A percentile compares a stretch with the other conserved stretches of the same genome.
Conservation (phyloP, 2,329 filamentous ascomycete genomes). For the Diaporthe nobilis region DNA sequence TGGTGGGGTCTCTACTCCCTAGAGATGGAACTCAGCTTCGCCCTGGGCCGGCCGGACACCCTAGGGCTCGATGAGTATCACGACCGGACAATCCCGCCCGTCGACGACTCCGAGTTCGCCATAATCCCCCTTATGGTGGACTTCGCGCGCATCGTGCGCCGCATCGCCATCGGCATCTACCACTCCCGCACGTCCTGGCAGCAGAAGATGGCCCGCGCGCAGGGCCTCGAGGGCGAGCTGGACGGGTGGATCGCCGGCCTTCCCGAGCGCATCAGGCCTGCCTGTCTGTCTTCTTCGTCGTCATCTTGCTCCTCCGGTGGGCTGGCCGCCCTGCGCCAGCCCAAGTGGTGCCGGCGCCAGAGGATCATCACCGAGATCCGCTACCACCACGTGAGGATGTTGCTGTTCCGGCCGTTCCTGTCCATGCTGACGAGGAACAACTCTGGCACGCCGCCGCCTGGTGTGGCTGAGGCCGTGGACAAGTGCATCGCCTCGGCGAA, state of each 20-base stretch:
- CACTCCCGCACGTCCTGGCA: background rate
- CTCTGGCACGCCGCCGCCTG: background rate
- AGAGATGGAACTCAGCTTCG: constrained; percentile 14
- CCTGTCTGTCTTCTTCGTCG: too few species aligned
- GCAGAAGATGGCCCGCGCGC: background rate
- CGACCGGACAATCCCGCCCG: background rate
- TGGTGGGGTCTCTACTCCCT: background rate
- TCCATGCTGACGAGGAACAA: background rate
- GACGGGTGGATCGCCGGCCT: background rate
- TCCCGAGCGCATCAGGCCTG: background rate
- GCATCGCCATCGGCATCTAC: constrained; percentile 3
- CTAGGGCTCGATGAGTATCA: constrained; percentile 8
- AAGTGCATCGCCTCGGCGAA: constrained; percentile 20
- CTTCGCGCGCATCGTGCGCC: constrained; percentile 1
- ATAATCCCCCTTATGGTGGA: constrained; percentile 14
- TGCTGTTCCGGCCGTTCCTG: constrained; percentile 11
- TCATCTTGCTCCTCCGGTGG: background rate
- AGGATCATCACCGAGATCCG: constrained; percentile 5
- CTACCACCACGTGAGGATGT: constrained; percentile 14
- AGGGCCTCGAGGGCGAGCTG: constrained; percentile 8
- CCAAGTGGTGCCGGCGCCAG: constrained; percentile 9
- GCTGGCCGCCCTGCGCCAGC: background rate
- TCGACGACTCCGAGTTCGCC: constrained; percentile 12
- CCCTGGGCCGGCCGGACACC: background rate
- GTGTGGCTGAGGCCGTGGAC: background rate